phyloP scores from a whole-genome alignment of 441 rosid genomes.

The Pelargonium cotyledonis region DNA sequence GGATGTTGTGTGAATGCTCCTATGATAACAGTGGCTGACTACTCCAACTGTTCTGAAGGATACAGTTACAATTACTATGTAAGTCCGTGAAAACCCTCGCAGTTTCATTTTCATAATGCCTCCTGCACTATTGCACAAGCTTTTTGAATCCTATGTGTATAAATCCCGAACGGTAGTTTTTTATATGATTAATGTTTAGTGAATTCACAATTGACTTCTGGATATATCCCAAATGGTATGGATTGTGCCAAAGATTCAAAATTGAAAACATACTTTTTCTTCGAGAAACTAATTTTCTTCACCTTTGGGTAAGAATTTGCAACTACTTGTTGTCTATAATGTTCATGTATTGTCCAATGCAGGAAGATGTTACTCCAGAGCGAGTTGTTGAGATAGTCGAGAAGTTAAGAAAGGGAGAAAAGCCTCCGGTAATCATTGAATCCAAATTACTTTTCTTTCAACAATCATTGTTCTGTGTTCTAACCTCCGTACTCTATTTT shows the following conservation, averaged over 20 bases:
- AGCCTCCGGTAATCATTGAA: constrained; percentile 57
- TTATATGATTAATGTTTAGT: no score
- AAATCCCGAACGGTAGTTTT: no score
- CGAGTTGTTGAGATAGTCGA: constrained; percentile 90
- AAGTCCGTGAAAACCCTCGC: constrained; percentile 25
- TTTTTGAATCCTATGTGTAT: no score
- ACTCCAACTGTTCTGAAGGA: constrained; percentile 93
- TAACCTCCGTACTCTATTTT: constrained; percentile 9
- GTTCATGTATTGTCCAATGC: constrained; percentile 18
- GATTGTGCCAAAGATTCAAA: no score
- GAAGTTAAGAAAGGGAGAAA: constrained; percentile 79
- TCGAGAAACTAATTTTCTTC: no score
- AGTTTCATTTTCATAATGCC: neutral
- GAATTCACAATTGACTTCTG: no score
- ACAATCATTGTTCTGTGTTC: neutral
- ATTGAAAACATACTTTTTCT: no score
- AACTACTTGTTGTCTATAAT: no score
- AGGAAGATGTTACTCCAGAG: constrained; percentile 95
- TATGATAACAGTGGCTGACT: constrained; percentile 98
- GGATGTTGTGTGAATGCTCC: constrained; percentile 99
- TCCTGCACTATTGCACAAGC: neutral
- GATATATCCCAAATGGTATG: no score
- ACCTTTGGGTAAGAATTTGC: no score
- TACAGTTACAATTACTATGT: constrained; percentile 89
- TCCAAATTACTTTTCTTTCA: neutral